These are phyloP conservation scores for Arthrobotrys sinensis DNA, from an alignment of 2,329 filamentous ascomycete genomes.

Conservation along the genomic window DNA sequence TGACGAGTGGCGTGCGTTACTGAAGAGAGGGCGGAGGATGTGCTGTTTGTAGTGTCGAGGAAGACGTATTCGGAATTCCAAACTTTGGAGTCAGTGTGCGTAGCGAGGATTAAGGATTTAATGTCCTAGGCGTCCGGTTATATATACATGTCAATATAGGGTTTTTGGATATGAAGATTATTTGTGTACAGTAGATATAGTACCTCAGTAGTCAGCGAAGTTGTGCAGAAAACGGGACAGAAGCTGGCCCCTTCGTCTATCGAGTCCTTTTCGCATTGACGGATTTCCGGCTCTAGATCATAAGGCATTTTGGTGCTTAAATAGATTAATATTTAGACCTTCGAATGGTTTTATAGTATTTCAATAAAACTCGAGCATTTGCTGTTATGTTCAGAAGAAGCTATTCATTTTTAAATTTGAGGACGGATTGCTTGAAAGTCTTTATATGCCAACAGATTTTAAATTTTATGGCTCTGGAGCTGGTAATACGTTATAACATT, in stretches of 20 bases:
- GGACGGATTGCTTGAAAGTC: no score
- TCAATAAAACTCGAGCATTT: no score
- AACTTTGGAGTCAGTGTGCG: neutral
- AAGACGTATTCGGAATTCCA: constrained; percentile 14
- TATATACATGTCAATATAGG: neutral
- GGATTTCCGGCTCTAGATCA: constrained; percentile 14
- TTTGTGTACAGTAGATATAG: neutral
- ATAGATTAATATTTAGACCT: no score
- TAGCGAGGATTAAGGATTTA: constrained; percentile 1
- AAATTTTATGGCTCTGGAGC: no score
- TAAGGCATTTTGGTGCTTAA: neutral
- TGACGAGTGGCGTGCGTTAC: constrained; percentile 16
- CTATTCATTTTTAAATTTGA: no score
- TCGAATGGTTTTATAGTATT: no score
- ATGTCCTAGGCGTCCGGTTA: constrained; percentile 1
- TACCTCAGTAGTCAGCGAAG: constrained; percentile 10
- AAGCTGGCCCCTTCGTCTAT: neutral
- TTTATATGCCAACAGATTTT: no score
- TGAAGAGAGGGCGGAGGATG: neutral
- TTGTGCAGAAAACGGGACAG: constrained; percentile 16
- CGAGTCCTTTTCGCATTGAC: constrained; percentile 25
- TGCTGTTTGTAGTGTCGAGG: constrained; percentile 13
- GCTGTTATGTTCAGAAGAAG: no score
- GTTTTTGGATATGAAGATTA: no score
- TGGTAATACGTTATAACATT: no score